Conservation (phyloP, 768 basidiomycete genomes). For the Auricularia sp. region DNA sequence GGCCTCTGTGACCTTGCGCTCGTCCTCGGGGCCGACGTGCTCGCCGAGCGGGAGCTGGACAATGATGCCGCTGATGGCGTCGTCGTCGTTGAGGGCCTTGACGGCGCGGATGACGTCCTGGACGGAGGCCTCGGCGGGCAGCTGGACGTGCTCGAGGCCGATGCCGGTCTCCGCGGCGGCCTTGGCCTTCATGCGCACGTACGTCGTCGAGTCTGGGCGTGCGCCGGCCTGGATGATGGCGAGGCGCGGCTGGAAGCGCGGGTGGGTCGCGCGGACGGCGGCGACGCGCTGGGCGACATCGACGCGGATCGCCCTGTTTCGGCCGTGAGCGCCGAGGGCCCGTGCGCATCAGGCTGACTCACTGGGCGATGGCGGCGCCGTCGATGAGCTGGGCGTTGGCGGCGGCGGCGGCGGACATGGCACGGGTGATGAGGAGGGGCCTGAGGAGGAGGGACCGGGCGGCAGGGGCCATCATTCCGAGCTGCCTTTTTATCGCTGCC, state of each 20-base stretch:
- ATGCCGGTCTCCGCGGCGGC: conserved; percentile 93
- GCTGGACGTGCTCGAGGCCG: conserved; percentile 66
- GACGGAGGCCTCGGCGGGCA: conserved; percentile 59
- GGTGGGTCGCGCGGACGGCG: conserved; percentile 50
- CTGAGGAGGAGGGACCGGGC: not conserved
- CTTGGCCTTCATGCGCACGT: conserved; percentile 96
- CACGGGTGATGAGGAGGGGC: not conserved
- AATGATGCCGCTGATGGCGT: conserved; percentile 74
- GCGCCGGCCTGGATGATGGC: conserved; percentile 91
- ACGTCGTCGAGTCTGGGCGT: conserved; percentile 81
- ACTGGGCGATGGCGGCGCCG: conserved; percentile 81
- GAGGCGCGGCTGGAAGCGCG: conserved; percentile 86
- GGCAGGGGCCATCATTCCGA: not conserved
- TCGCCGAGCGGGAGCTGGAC: conserved; percentile 91
- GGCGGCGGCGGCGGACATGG: conserved; percentile 1
- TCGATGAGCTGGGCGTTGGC: conserved; percentile 54
- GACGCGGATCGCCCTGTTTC: conserved; percentile 67
- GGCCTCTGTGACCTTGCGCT: conserved; percentile 88
- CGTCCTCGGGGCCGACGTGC: conserved; percentile 71
- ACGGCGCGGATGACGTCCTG: conserved; percentile 72
- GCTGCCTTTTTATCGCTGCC: not conserved
- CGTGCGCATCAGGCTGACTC: conserved; percentile 15
- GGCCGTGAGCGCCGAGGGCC: conserved; percentile 6
- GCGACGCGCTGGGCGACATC: conserved; percentile 63
- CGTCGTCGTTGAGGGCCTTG: conserved; percentile 73